These are phyloP conservation scores for Umbilicus rupestris DNA, from an alignment of 164 flowering plant species.

Conservation along the genomic window DNA sequence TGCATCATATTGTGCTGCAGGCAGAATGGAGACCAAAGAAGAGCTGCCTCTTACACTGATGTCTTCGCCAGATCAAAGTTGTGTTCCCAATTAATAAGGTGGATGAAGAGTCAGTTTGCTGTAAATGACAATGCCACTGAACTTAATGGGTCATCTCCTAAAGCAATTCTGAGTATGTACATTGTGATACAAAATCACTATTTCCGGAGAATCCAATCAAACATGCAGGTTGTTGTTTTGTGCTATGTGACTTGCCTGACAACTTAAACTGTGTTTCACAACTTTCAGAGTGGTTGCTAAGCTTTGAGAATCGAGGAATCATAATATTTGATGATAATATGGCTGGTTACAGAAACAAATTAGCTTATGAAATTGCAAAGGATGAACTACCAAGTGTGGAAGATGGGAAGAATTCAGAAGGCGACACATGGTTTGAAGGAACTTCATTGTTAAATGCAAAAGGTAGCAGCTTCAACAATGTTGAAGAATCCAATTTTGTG, in stretches of 20 bases:
- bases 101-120: slow-evolving; percentile 27
- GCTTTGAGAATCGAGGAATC: slow-evolving; percentile 41
- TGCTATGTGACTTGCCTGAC: not conserved
- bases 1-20: slow-evolving; percentile 28
- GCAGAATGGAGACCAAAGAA: slow-evolving; percentile 35
- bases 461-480: no score
- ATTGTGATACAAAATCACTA: not conserved
- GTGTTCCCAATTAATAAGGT: slow-evolving; percentile 30
- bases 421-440: slow-evolving; percentile 31
- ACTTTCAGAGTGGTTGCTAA: slow-evolving; percentile 44
- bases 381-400: slow-evolving; percentile 12
- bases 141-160: slow-evolving; percentile 42
- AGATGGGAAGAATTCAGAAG: slow-evolving; percentile 16
- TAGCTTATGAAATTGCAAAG: slow-evolving; percentile 20
- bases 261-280: not conserved
- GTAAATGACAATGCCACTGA: slow-evolving; percentile 17
- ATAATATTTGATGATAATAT: slow-evolving; percentile 31
- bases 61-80: slow-evolving; percentile 45
- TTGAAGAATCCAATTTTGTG: no score
- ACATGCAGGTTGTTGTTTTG: not conserved
- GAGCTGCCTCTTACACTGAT: slow-evolving; percentile 38
- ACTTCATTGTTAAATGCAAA: slow-evolving; percentile 26
- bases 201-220: not conserved
- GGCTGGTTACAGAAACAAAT: slow-evolving; percentile 24
- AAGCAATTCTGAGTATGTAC: slow-evolving; percentile 46